Evolutionary conservation across 768 basidiomycete genomes (phyloP), one percentile per base, ranked within the genome.

Genomic region (Dacryopinax primogenitus): DNA sequence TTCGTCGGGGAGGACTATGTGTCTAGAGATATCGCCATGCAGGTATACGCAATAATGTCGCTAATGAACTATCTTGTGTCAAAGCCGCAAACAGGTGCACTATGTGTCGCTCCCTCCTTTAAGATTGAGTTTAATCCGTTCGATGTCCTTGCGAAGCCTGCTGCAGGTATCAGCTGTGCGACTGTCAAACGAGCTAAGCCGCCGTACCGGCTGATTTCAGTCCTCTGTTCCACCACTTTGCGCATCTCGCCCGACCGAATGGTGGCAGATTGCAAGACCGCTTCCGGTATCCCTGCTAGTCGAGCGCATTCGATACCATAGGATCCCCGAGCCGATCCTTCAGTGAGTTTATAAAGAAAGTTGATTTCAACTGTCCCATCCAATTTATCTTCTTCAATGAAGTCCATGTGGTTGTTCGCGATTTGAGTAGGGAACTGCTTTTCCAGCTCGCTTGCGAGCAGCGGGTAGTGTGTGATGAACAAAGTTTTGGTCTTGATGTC

Each of bases 391-490:
- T 87, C 84, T 39, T 86, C 83, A 26, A 81, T 80, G 70, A 90
- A 95, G 28, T 84, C 85, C 89, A 97, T 94, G 71, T 96, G 92
- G 69, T 88, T 73, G 72, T 93, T 94, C 69, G 85, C 80, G 36
- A 91, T 77, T 15, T 84, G 79, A 15, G 71, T 67, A 0, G 86
- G 84, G 72, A 82, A 87, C 65, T 79, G 79, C 32, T 77, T 78
- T 69, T 83, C 83, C 28, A 91, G 72, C 45, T 84, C 84, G 2
- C 78, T 75, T n/a, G 90, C 90, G 13, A 95, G 82, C 35, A 86
- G 77, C 2, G 93, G 92, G 71, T 96, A 97, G 73, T 97, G 94
- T 0, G 95, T 97, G 71, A 97, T 95, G 74, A 97, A 98, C 35
- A 97, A 75, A 0, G 88, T 89, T 73, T 86, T 87, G 75, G 84